Conservation (phyloP, 2,329 filamentous ascomycete genomes). For the Colletotrichum sidae region DNA sequence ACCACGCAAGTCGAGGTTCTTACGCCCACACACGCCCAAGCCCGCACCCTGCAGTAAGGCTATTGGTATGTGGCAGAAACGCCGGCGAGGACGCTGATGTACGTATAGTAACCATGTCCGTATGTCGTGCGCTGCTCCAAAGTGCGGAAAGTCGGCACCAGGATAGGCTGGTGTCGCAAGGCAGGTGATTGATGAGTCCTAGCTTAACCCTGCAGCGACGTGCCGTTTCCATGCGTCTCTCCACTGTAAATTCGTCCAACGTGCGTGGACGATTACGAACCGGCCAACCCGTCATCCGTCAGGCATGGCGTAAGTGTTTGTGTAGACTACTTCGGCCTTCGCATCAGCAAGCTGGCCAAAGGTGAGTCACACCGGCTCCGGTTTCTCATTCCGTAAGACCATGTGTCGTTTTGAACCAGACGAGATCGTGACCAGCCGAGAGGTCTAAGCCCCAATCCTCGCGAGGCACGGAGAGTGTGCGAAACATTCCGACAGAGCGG, state of each 20-base stretch:
- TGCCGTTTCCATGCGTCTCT: not conserved
- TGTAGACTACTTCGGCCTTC: too few relatives aligned
- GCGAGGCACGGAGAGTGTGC: conserved; percentile 2
- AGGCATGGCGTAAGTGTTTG: conserved; percentile 23
- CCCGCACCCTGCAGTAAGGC: too few relatives aligned
- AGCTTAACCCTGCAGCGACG: conserved; percentile 7
- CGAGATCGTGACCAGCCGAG: not conserved
- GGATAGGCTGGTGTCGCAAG: conserved; percentile 14
- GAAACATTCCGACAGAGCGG: conserved; percentile 29
- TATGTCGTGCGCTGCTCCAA: not conserved
- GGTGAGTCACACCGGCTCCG: conserved; percentile 25
- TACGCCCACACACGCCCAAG: not conserved
- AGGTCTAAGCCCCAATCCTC: conserved; percentile 11
- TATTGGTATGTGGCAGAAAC: too few relatives aligned
- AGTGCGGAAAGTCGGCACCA: conserved; percentile 6
- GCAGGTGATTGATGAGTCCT: conserved; percentile 31
- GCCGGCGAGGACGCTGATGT: not conserved
- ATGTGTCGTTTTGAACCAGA: not conserved
- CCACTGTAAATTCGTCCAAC: conserved; percentile 6
- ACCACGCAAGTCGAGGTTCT: not conserved
- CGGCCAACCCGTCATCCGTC: conserved; percentile 18
- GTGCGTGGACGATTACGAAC: conserved; percentile 35
- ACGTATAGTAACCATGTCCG: not conserved
- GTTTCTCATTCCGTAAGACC: not conserved
- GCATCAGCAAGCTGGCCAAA: conserved; percentile 10